Evolutionary conservation across 441 rosid genomes (phyloP).

Genomic region (Jatropha multifida): DNA sequence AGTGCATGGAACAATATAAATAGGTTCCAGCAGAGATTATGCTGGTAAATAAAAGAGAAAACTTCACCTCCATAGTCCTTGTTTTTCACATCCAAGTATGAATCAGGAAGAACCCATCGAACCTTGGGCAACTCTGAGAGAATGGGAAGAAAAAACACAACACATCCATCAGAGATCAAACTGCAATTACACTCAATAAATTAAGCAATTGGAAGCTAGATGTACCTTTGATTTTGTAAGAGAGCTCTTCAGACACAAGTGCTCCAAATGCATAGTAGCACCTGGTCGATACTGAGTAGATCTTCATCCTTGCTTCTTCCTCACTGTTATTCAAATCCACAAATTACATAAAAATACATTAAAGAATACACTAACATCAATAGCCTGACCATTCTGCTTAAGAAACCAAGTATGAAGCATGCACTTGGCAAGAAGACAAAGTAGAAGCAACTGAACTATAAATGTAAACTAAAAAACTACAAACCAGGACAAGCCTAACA

Average conservation of each 20-base stretch:
- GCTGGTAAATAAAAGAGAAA: not conserved
- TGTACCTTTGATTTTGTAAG: constrained; percentile 69
- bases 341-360: not conserved
- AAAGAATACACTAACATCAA: not conserved
- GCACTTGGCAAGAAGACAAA: not conserved
- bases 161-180: not conserved
- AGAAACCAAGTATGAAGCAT: not conserved
- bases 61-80: constrained; percentile 80
- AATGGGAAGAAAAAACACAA: not conserved
- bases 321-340: constrained; percentile 42
- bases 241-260: constrained; percentile 76
- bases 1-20: not conserved
- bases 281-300: constrained; percentile 82
- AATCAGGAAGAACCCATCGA: constrained; percentile 90
- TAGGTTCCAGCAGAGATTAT: not conserved
- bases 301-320: constrained; percentile 90
- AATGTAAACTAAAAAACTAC: not conserved
- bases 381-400: not conserved
- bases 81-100: constrained; percentile 77
- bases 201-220: not conserved
- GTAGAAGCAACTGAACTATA: not conserved
- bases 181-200: not conserved
- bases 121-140: constrained; percentile 62
- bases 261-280: constrained; percentile 91
- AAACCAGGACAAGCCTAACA: not conserved